Evolutionary conservation across 148 eudicot species (phyloP), one percentile per base, ranked within the genome.

Genomic region (Vaccinium vitisidaea): DNA sequence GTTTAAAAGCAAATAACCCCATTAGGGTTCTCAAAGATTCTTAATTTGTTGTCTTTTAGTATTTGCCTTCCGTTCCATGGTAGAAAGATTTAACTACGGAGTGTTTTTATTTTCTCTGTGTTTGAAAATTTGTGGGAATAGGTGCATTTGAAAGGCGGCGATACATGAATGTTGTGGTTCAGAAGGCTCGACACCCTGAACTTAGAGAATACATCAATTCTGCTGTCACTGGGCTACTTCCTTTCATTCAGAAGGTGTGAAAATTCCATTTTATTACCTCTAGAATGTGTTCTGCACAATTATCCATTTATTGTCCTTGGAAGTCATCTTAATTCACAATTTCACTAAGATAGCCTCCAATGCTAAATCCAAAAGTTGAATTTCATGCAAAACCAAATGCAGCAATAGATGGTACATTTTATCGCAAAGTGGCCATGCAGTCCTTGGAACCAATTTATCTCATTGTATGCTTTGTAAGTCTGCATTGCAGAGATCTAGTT

Each of bases 131-230:
- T 52, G 19, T 77, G 67, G 71, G 18, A 74, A 7, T 84, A 96
- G 99, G 95, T 77, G 98, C 98, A 48, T 96, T 93, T 85, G 98
- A 96, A 86, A 93, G 98, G 83, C 87, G 92, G 86, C 87, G 97
- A 65, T 96, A 96, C 85, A 92, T 93, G 98, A 96, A 96, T 84
- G 53, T 95, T 32, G 95, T 96, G 89, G 98, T 94, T 83, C 99
- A 96, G 59, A 95, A 87, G 87, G 98, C 99, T 83, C 88, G 86
- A n/a, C 95, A 93, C 87, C 99, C 98, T 85, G 91, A 94, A 87
- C 98, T 96, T 69, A 52, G 89, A 73, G 92, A 93, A 5, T 96
- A 96, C 87, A 93, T 96, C 78, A 92, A 87, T 84, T 90, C 95
- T 63, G 86, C 98, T 46, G 93, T 96, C 73, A 82, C 84, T 86